phyloP scores from a whole-genome alignment of 179 eudicot species.

The Pouteria campechiana region DNA sequence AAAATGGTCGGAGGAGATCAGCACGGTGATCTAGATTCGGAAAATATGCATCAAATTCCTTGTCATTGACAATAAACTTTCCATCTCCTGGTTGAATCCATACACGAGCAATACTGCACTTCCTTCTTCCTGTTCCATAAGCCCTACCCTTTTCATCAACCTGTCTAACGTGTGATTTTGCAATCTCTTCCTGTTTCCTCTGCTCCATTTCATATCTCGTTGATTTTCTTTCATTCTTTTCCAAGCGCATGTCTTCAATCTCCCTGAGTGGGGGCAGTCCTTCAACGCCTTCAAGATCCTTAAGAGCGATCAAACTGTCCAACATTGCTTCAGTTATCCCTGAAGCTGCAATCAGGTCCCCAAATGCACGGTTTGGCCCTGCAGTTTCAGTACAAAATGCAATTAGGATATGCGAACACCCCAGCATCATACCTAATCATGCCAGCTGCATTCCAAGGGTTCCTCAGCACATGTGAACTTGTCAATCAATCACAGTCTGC shows the following conservation, averaged over 20 bases:
- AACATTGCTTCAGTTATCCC: constrained; percentile 90
- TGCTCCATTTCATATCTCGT: constrained; percentile 72
- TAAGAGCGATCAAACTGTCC: constrained; percentile 87
- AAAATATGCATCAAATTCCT: constrained; percentile 84
- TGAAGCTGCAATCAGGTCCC: constrained; percentile 85
- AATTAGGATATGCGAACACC: neutral
- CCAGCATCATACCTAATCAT: neutral
- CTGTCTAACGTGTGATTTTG: constrained; percentile 62
- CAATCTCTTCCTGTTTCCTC: constrained; percentile 77
- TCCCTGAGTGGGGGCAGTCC: constrained; percentile 77
- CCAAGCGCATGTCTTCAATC: constrained; percentile 73
- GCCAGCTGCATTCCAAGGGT: too few species aligned
- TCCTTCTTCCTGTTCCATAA: constrained; percentile 91
- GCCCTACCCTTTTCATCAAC: constrained; percentile 91
- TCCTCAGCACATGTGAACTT: too few species aligned
- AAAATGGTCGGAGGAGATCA: constrained; percentile 86
- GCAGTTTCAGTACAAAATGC: constrained; percentile 8
- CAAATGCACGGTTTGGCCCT: constrained; percentile 94
- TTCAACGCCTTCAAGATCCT: constrained; percentile 56
- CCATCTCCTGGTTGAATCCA: constrained; percentile 97
- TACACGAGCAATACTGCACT: constrained; percentile 91
- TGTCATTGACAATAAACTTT: constrained; percentile 62
- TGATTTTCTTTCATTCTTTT: constrained; percentile 45
- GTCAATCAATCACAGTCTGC: too few species aligned
- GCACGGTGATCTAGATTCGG: constrained; percentile 97